Conservation (phyloP, 2,329 filamentous ascomycete species). For the Hymenoscyphus albidus region DNA sequence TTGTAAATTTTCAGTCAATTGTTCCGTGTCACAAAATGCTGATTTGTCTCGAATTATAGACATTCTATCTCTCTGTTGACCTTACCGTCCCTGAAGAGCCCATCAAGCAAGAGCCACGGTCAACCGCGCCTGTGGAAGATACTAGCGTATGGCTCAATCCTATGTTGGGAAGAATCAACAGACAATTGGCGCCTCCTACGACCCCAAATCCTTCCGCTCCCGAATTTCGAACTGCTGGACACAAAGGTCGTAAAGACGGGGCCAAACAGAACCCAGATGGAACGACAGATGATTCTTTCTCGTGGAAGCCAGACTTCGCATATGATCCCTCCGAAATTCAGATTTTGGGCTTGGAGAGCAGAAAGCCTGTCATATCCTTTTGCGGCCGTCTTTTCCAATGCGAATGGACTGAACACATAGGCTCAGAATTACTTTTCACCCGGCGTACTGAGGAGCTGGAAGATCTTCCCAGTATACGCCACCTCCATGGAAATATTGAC, state of each 20-base stretch:
- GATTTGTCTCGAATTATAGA: conserved; percentile 40
- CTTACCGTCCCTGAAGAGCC: conserved; percentile 44
- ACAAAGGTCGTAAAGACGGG: conserved; percentile 20
- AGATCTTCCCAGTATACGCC: conserved; percentile 46
- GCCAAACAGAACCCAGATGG: conserved; percentile 16
- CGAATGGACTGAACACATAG: conserved; percentile 76
- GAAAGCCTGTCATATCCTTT: conserved; percentile 75
- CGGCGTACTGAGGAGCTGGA: conserved; percentile 40
- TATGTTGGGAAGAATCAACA: neutral
- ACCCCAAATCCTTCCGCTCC: conserved; percentile 5
- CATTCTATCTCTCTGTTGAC: conserved; percentile 61
- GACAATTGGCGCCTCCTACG: conserved; percentile 8
- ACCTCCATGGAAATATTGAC: conserved; percentile 58
- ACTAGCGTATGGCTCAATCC: conserved; percentile 25
- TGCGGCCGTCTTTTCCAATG: conserved; percentile 74
- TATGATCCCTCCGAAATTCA: conserved; percentile 48
- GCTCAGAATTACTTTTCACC: conserved; percentile 76
- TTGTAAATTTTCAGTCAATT: conserved; percentile 4
- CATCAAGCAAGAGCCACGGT: conserved; percentile 10
- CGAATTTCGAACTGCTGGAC: neutral
- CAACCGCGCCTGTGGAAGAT: conserved; percentile 10
- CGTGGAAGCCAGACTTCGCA: neutral
- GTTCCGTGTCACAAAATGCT: neutral
- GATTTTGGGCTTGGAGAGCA: conserved; percentile 75
- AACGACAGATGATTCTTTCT: conserved; percentile 24